Evolutionary conservation across 2,329 filamentous ascomycete species (phyloP), one percentile per base, ranked within the genome.

Genomic region (Penicillium decumbens): DNA sequence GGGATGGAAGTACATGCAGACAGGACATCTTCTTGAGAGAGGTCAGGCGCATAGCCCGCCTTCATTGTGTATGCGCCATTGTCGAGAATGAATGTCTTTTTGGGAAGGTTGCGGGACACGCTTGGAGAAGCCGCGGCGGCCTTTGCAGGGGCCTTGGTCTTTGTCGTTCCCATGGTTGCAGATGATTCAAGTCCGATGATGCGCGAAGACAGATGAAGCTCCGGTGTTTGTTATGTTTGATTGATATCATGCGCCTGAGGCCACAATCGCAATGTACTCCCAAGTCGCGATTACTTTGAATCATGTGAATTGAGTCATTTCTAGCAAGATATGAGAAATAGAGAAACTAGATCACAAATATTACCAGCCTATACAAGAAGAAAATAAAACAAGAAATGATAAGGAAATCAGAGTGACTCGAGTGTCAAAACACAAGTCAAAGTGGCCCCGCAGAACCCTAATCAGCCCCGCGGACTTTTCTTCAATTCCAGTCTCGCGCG

Each of bases 51-150:
- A 61, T 92, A 86, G 45, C 93, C 93, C 13, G 91, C 90, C 74
- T 98, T 98, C 69, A 98, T 81, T 6, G 85, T 91, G 72, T 88
- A 86, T 38, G 86, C 91, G 67, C 93, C 93, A 75, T 97, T 96
- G 75, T 98, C 93, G 64, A 98, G 78, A 40, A 98, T 80, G 46
- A 98, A 83, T 0, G 91, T 95, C 50, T 76, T 80, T 1, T 77
- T 66, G 0, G 85, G 84, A 6, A 81, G 73, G 23, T 51, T 9
- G 6, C 54, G 56, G 6, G 76, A 65, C 3, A 60, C 73, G 40
- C 75, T 50, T 15, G 54, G 51, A 5, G 45, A 73, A 5, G 76
- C 67, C 13, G 75, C 67, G 45, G 81, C 81, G 43, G 77, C 72
- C 66, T 81, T 85, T 33, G 71, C 63, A 41, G 69, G 55, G 43